Evolutionary conservation across 148 eudicot species (phyloP).

Genomic region (Cornus controversa): DNA sequence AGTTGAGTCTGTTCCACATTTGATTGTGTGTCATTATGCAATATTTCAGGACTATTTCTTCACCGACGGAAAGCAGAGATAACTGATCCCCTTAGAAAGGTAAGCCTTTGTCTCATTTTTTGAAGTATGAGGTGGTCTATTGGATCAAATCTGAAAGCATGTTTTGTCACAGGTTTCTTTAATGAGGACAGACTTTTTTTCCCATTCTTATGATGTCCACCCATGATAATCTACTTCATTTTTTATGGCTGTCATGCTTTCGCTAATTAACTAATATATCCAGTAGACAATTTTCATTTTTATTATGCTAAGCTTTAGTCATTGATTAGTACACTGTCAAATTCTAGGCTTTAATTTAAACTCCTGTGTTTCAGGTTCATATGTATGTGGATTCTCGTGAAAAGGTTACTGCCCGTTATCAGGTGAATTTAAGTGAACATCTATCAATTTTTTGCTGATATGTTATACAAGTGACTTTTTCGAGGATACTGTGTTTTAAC

Average conservation of each 20-base stretch:
- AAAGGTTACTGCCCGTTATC: constrained; percentile 95
- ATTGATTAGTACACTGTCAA: not conserved
- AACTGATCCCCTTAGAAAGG: constrained; percentile 74
- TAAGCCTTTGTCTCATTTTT: constrained; percentile 30
- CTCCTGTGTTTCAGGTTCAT: constrained; percentile 65
- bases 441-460: not conserved
- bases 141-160: not conserved
- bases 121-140: not conserved
- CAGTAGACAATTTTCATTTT: no score
- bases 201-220: not conserved
- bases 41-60: constrained; percentile 80
- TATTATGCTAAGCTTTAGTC: no score
- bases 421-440: constrained; percentile 39
- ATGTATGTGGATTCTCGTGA: constrained; percentile 89
- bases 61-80: constrained; percentile 97
- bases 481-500: not conserved
- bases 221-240: not conserved
- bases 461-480: not conserved
- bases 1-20: constrained; percentile 1
- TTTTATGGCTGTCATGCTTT: not conserved
- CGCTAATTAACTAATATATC: not conserved
- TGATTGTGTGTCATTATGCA: not conserved
- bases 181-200: not conserved
- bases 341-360: not conserved
- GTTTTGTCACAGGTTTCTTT: not conserved